Conservation (phyloP, 371 early-diverging fungal genomes). For the Syncephalastrum contaminatum region DNA sequence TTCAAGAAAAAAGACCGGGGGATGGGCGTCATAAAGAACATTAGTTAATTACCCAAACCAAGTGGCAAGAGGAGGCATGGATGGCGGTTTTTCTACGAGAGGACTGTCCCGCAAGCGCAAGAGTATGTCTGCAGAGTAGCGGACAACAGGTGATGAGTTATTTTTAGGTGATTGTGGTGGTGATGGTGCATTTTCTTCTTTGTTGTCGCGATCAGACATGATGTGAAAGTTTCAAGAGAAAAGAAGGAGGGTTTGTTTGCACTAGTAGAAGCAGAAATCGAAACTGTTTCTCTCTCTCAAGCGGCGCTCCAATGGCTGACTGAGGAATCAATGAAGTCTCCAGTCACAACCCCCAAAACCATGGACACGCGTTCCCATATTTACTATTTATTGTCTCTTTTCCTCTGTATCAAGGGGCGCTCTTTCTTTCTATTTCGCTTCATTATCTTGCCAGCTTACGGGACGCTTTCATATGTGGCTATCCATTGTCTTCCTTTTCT, state of each 20-base stretch:
- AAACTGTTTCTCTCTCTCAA: no score
- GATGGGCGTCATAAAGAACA: slow-evolving; percentile 1
- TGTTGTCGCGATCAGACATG: slow-evolving; percentile 23
- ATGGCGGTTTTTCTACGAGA: slow-evolving; percentile 45
- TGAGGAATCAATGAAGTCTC: no score
- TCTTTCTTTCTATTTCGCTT: no score
- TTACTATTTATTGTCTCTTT: no score
- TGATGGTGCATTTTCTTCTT: slow-evolving; percentile 4
- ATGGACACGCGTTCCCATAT: no score
- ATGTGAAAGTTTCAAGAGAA: background rate
- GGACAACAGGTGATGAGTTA: slow-evolving; percentile 20
- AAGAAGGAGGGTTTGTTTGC: slow-evolving; percentile 17
- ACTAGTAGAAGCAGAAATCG: no score
- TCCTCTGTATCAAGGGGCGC: no score
- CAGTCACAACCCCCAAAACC: no score
- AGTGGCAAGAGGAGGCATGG: slow-evolving; percentile 42
- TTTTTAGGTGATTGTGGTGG: background rate
- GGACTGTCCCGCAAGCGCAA: slow-evolving; percentile 50
- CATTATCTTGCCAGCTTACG: no score
- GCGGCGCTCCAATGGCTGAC: no score
- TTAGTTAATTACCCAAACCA: slow-evolving; percentile 54
- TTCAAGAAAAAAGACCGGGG: background rate
- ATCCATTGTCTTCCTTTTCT: no score
- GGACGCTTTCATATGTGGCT: no score
- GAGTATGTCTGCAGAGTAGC: slow-evolving; percentile 50